Percentiles rank a stretch among this genome's conserved stretches.
Conservation (phyloP, 2,329 filamentous ascomycete genomes). For the Cadophora gregata region DNA sequence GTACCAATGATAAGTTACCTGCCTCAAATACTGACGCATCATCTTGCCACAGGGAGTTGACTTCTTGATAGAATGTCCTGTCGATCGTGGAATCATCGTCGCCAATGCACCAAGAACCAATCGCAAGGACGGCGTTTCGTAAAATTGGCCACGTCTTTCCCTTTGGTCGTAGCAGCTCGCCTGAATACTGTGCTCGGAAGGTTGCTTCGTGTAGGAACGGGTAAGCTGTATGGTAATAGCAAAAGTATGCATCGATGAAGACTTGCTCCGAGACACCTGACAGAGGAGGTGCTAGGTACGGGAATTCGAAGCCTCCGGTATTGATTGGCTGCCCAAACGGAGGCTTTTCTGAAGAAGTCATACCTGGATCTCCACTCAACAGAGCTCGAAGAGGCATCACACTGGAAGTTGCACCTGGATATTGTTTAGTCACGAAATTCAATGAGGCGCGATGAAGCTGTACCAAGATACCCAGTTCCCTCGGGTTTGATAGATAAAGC, state of each 20-base stretch:
- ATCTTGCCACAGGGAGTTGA: conserved; percentile 6
- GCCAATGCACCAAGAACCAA: conserved; percentile 33
- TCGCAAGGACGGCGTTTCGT: conserved; percentile 29
- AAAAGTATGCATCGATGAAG: conserved; percentile 34
- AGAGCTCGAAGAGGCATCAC: conserved; percentile 22
- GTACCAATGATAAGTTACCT: conserved; percentile 53
- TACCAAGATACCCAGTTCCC: conserved; percentile 45
- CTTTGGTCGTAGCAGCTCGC: conserved; percentile 26
- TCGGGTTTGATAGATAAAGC: conserved; percentile 46
- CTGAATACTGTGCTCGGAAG: conserved; percentile 31
- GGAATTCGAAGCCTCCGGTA: background rate
- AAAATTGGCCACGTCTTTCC: conserved; percentile 33
- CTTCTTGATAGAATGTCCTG: conserved; percentile 25
- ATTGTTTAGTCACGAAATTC: background rate
- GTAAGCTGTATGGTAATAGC: conserved; percentile 31
- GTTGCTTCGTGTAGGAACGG: conserved; percentile 34
- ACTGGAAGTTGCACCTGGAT: conserved; percentile 30
- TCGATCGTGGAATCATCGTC: conserved; percentile 28
- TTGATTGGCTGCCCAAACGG: background rate
- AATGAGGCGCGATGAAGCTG: background rate
- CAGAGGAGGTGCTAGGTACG: conserved; percentile 2
- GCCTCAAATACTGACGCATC: conserved; percentile 44
- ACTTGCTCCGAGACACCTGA: conserved; percentile 2
- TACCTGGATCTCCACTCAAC: conserved; percentile 4
- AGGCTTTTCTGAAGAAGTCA: background rate